Evolutionary conservation across 495 filamentous ascomycete genomes (phyloP).

Genomic region (Choiromyces venosus): DNA sequence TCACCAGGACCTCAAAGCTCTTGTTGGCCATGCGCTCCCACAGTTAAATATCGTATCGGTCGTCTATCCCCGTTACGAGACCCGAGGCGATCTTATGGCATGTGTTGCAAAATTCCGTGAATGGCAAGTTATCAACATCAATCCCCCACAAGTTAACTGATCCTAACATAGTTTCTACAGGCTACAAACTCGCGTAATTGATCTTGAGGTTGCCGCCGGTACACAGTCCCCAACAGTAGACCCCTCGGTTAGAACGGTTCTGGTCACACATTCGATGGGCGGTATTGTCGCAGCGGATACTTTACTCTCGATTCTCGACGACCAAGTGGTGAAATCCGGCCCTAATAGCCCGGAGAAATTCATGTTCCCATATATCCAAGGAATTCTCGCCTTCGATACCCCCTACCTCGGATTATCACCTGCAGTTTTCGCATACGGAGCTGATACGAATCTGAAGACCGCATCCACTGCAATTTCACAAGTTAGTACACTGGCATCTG

Average conservation of each 20-base stretch:
- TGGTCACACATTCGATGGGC: conserved; percentile 93
- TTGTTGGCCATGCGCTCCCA: conserved; percentile 66
- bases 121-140: conserved; percentile 56
- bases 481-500: conserved; percentile 46
- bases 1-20: conserved; percentile 63
- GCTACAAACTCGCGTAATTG: conserved; percentile 88
- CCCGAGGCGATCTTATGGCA: conserved; percentile 74
- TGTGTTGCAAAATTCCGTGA: conserved; percentile 77
- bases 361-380: conserved; percentile 68
- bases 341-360: conserved; percentile 44
- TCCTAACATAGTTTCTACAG: conserved; percentile 46
- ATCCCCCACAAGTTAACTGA: background rate
- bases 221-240: conserved; percentile 84
- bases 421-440: conserved; percentile 80
- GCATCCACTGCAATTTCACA: conserved; percentile 64
- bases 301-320: conserved; percentile 51
- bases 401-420: conserved; percentile 88
- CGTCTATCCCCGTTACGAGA: conserved; percentile 89
- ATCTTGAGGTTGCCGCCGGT: conserved; percentile 77
- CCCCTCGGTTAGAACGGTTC: conserved; percentile 74
- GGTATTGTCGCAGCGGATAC: conserved; percentile 93
- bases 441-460: conserved; percentile 75
- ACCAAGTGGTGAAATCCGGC: conserved; percentile 36
- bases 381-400: conserved; percentile 89
- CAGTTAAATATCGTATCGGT: conserved; percentile 63